phyloP scores from a whole-genome alignment of 2,329 filamentous ascomycete species.

The Teratosphaeria gauchensis region DNA sequence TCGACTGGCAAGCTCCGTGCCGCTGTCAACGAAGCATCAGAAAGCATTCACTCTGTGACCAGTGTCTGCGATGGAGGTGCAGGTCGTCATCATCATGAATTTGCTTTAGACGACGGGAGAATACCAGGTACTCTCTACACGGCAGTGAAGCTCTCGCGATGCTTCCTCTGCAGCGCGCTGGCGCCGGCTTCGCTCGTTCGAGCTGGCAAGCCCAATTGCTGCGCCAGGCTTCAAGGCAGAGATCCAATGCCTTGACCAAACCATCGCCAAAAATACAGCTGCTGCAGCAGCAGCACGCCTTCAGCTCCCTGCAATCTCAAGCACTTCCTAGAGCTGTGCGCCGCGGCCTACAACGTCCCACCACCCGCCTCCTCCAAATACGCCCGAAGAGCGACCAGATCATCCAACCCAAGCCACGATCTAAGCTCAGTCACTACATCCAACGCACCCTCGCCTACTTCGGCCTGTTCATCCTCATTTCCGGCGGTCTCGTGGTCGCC shows the following conservation, averaged over 20 bases:
- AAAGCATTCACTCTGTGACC: not conserved
- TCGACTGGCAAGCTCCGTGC: not conserved
- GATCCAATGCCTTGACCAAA: not conserved
- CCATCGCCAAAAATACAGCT: not conserved
- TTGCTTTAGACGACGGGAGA: not conserved
- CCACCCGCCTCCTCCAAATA: constrained; percentile 7
- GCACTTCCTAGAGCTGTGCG: constrained; percentile 9
- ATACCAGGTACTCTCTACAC: not conserved
- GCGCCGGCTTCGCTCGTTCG: not conserved
- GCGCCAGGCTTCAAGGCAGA: not conserved
- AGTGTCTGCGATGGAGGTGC: no score
- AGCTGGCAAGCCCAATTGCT: not conserved
- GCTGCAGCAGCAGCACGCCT: constrained; percentile 2
- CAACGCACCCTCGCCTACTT: constrained; percentile 56
- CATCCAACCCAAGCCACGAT: constrained; percentile 11
- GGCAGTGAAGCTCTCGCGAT: not conserved
- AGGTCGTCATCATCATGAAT: not conserved
- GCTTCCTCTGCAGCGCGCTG: constrained; percentile 4
- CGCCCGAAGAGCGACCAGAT: constrained; percentile 7
- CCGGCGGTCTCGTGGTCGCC: constrained; percentile 59
- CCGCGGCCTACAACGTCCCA: constrained; percentile 8
- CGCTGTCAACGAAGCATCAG: not conserved
- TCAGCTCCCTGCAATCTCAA: constrained; percentile 3
- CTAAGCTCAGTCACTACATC: constrained; percentile 36
- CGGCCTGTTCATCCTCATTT: constrained; percentile 64